These are phyloP conservation scores for Penicillium silybi DNA, from an alignment of 495 filamentous ascomycete species.

Conservation along the genomic window DNA sequence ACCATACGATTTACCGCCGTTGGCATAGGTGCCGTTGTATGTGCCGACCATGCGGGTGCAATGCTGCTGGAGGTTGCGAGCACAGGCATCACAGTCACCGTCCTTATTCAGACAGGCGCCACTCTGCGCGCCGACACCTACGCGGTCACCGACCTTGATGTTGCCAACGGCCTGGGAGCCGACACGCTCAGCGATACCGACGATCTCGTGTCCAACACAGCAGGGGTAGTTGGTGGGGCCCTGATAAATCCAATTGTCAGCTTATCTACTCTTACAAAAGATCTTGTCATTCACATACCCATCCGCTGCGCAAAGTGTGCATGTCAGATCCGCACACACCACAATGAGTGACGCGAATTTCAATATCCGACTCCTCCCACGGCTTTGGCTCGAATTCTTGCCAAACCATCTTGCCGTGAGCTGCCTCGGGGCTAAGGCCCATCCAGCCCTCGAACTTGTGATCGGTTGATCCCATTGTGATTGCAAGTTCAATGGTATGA, in stretches of 20 bases:
- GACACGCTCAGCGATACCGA: conserved; percentile 71
- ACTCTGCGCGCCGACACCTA: conserved; percentile 82
- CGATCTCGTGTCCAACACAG: conserved; percentile 81
- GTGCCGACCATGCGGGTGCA: conserved; percentile 57
- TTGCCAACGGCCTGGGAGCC: conserved; percentile 56
- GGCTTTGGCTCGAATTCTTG: conserved; percentile 72
- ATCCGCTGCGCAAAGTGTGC: conserved; percentile 71
- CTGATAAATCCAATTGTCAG: conserved; percentile 10
- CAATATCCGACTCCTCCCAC: conserved; percentile 76
- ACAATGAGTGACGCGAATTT: conserved; percentile 43
- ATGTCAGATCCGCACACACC: conserved; percentile 57
- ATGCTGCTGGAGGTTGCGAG: conserved; percentile 58
- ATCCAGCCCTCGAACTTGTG: conserved; percentile 84
- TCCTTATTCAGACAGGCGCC: conserved; percentile 58
- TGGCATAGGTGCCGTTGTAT: conserved; percentile 38
- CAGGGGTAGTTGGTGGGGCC: conserved; percentile 63
- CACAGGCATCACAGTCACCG: conserved; percentile 66
- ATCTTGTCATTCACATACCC: conserved; percentile 38
- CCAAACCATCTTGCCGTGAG: conserved; percentile 76
- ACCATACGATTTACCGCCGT: conserved; percentile 60
- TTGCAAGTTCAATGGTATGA: neutral
- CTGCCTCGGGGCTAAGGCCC: conserved; percentile 53
- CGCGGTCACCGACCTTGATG: conserved; percentile 77
- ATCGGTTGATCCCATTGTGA: conserved; percentile 40
- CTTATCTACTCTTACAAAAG: neutral